Evolutionary conservation across 345 rosid species (phyloP).

Genomic region (Aquilaria malaccensis): DNA sequence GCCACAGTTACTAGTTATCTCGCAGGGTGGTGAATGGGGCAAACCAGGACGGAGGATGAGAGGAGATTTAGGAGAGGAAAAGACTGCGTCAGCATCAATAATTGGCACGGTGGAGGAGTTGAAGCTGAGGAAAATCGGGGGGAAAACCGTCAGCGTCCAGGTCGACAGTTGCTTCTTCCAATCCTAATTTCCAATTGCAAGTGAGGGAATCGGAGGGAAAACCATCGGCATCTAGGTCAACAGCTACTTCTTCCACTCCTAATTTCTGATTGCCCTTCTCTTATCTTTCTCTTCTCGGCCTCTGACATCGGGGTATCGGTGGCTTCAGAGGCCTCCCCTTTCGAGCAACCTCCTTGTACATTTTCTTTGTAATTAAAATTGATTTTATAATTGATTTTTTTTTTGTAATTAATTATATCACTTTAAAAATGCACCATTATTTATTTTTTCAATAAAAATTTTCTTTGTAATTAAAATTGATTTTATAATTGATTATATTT

Average conservation of each 20-base stretch:
- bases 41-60: slow-evolving; percentile 42
- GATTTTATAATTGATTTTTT: too few species aligned
- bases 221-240: neutral
- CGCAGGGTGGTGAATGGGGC: slow-evolving; percentile 49
- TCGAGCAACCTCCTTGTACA: too few species aligned
- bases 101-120: slow-evolving; percentile 41
- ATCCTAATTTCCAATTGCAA: slow-evolving; percentile 29
- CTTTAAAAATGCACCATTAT: too few species aligned
- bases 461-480: too few species aligned
- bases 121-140: slow-evolving; percentile 31
- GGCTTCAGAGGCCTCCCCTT: too few species aligned
- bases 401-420: too few species aligned
- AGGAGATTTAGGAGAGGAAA: slow-evolving; percentile 26
- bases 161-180: too few species aligned
- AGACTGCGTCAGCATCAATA: slow-evolving; percentile 15
- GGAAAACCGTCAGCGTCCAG: slow-evolving; percentile 40
- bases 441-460: too few species aligned
- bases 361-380: too few species aligned
- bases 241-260: neutral
- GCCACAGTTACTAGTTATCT: slow-evolving; percentile 47
- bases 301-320: neutral
- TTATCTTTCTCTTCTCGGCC: neutral
- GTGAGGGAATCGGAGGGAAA: too few species aligned
- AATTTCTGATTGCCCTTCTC: too few species aligned
- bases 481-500: too few species aligned